phyloP scores from a whole-genome alignment of 495 filamentous ascomycete species.

The Neurospora tetraspora region DNA sequence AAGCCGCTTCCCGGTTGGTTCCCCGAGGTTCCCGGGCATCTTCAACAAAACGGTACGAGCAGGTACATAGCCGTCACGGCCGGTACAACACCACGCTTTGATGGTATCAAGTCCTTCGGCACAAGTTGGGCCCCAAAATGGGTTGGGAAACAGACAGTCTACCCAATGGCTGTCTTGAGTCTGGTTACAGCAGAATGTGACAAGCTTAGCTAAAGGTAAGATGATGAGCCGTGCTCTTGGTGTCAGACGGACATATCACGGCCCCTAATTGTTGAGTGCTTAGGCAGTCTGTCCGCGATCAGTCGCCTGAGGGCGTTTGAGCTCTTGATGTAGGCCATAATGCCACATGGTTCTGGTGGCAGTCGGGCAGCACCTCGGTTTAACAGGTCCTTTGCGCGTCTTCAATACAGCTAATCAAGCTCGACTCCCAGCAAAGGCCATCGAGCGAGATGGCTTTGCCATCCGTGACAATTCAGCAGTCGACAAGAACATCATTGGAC shows the following conservation, averaged over 20 bases:
- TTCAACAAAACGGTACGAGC: slow-evolving; percentile 12
- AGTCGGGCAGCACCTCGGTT: not conserved
- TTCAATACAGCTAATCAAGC: not conserved
- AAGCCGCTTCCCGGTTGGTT: not conserved
- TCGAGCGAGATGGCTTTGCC: no score
- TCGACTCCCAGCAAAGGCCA: not conserved
- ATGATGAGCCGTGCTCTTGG: not conserved
- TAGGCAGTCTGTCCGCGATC: not conserved
- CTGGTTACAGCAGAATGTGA: not conserved
- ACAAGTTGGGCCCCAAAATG: not conserved
- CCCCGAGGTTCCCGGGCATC: not conserved
- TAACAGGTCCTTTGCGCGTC: not conserved
- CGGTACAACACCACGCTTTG: slow-evolving; percentile 8
- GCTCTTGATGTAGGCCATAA: not conserved
- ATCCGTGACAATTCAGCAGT: no score
- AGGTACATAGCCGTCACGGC: slow-evolving; percentile 10
- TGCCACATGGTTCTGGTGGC: not conserved
- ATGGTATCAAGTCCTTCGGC: not conserved
- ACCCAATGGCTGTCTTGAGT: not conserved
- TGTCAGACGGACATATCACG: not conserved
- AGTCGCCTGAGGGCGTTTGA: not conserved
- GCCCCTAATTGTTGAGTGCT: not conserved
- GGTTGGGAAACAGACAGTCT: not conserved
- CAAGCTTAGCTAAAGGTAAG: not conserved
- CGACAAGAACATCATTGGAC: not conserved